phyloP scores from a whole-genome alignment of 306 rosid species.

The Casuarina glauca region DNA sequence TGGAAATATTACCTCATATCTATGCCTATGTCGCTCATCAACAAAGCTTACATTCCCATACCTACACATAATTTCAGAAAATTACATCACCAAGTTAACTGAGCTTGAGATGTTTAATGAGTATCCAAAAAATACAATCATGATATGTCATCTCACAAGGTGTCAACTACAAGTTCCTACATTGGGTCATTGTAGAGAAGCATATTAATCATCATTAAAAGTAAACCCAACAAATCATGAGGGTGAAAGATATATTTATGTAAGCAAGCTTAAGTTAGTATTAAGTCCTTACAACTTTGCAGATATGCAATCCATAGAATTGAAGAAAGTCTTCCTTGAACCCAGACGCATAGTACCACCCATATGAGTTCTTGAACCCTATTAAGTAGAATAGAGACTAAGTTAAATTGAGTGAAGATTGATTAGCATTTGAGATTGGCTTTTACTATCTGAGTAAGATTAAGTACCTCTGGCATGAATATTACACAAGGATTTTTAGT shows the following conservation, averaged over 20 bases:
- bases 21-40: conserved; percentile 90
- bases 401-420: conserved; percentile 17
- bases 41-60: conserved; percentile 58
- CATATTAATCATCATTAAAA: conserved; percentile 12
- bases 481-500: conserved; percentile 79
- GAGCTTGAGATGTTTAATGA: conserved; percentile 5
- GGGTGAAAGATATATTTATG: not conserved
- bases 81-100: conserved; percentile 10
- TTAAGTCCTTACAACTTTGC: conserved; percentile 72
- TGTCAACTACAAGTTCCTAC: not conserved
- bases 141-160: not conserved
- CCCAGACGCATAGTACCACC: conserved; percentile 99
- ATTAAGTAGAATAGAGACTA: conserved; percentile 13
- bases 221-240: conserved; percentile 11
- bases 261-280: conserved; percentile 22
- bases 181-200: conserved; percentile 3
- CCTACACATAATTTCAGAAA: conserved; percentile 38
- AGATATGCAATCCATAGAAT: conserved; percentile 68
- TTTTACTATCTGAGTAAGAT: not conserved
- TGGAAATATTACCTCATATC: conserved; percentile 66
- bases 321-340: conserved; percentile 83
- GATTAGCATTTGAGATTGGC: conserved; percentile 2
- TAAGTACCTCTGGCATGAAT: conserved; percentile 89
- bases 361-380: conserved; percentile 98
- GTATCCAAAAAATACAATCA: conserved; percentile 4